Evolutionary conservation across 495 filamentous ascomycete species (phyloP).

Genomic region (Copromyces sp.): DNA sequence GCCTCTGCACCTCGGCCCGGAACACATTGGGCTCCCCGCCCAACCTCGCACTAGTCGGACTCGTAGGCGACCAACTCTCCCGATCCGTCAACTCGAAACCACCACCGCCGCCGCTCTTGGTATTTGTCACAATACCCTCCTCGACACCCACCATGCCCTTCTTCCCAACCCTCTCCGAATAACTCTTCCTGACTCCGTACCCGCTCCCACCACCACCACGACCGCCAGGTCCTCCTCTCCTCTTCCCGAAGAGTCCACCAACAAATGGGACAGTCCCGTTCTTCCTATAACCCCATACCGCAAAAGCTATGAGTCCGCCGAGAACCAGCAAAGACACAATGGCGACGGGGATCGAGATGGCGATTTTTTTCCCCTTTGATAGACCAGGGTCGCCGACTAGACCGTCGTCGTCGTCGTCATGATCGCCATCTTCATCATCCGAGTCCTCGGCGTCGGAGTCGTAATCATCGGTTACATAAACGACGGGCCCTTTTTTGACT

Average conservation of each 20-base stretch:
- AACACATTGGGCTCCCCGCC: slow-evolving; percentile 20
- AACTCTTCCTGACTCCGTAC: slow-evolving; percentile 20
- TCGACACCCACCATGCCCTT: background rate
- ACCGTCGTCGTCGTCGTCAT: background rate
- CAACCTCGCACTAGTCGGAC: background rate
- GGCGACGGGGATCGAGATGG: slow-evolving; percentile 17
- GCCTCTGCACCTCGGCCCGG: slow-evolving; percentile 24
- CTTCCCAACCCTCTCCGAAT: slow-evolving; percentile 9
- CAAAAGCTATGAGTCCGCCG: background rate
- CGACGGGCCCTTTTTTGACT: background rate
- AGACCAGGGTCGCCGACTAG: background rate
- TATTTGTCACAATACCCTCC: background rate
- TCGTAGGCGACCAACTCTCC: slow-evolving; percentile 24
- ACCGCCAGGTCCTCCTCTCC: background rate
- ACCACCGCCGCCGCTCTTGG: slow-evolving; percentile 8
- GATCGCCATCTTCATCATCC: background rate
- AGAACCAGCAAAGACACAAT: slow-evolving; percentile 9
- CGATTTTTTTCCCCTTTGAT: background rate
- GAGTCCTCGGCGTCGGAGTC: background rate
- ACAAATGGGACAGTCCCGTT: slow-evolving; percentile 10
- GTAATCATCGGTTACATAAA: slow-evolving; percentile 2
- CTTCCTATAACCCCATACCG: slow-evolving; percentile 7
- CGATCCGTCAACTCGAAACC: slow-evolving; percentile 23
- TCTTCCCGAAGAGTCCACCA: slow-evolving; percentile 3
- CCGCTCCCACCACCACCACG: slow-evolving; percentile 7